Base-by-base conservation (phyloP, 306 rosid genomes). In the Cicer chorassanicum region DNA sequence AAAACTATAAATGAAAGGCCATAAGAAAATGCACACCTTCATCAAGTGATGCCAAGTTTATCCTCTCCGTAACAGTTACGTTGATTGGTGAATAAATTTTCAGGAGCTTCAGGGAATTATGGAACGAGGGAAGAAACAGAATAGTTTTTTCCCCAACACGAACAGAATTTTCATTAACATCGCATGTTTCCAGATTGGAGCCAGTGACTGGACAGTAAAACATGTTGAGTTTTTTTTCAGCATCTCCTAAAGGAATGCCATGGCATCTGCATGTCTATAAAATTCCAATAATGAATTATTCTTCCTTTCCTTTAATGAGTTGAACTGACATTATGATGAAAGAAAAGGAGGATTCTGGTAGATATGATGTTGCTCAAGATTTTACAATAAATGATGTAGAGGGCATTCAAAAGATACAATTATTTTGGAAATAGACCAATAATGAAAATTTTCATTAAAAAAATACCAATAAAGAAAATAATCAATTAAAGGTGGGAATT, bases 261-360 rank as follows among this genome's bases (percentile, higher is more conserved):
- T 89, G 97, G 70, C 92, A 88, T 70, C 90, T 87, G 92, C 97
- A 91, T 73, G 92, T 82, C 97, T 91, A 75, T 41, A 84, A 24
- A 79, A 62, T 29, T 43, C 64, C 62, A 75, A 76, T 59, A 53
- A 78, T 69, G 40, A 86, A 77, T 64, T 42, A 62, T 80, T 76
- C 76, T 75, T 53, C 53, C 42, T 75, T 63, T 34, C 65, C 64
- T 70, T 77, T 64, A 59, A 76, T 45, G 48, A 50, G 53, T 64
- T 75, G 72, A 82, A 76, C 41, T 73, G 45, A 64, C 44, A 59
- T 16, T 68, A 59, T 21, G 51, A 8, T 8, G 16, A 75, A 50
- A 53, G 45, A 61, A 41, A 60, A 34, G 4, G 49, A 53, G 43
- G 15, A 19, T 49, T 55, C 49, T 2, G 2, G 24, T 46, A 53